Conservation (phyloP, 139 green algal species). For the Spirogloea muscicola region DNA sequence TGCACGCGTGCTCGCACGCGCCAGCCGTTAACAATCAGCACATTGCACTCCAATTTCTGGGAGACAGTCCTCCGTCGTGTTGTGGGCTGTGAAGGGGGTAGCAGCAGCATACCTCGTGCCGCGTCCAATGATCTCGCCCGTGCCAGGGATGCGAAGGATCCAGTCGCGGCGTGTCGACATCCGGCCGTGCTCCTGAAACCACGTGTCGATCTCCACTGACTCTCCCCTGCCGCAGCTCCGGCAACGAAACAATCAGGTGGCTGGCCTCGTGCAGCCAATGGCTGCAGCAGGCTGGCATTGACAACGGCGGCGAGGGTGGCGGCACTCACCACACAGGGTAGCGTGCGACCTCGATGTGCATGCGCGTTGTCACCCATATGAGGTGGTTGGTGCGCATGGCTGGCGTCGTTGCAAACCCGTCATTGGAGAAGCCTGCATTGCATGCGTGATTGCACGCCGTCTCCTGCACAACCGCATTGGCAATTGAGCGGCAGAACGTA, state of each 20-base stretch:
- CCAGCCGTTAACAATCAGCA: too few species aligned
- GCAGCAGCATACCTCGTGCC: slow-evolving; percentile 83
- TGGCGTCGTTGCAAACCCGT: slow-evolving; percentile 32
- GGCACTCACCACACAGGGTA: slow-evolving; percentile 81
- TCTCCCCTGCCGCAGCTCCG: slow-evolving; percentile 71
- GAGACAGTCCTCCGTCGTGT: too few species aligned
- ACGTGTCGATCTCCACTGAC: slow-evolving; percentile 76
- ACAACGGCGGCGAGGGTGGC: too few species aligned
- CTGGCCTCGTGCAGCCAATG: too few species aligned
- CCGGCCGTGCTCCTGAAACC: slow-evolving; percentile 76
- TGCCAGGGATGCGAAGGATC: slow-evolving; percentile 59
- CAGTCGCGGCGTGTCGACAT: slow-evolving; percentile 78
- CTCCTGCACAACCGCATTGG: too few species aligned
- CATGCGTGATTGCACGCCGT: slow-evolving; percentile 31
- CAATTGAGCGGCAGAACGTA: too few species aligned
- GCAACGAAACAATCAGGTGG: too few species aligned
- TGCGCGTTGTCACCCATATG: slow-evolving; percentile 70
- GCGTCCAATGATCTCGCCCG: slow-evolving; percentile 62
- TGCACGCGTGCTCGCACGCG: slow-evolving; percentile 49
- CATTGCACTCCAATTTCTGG: too few species aligned
- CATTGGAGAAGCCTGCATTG: slow-evolving; percentile 30
- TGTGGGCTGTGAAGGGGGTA: too few species aligned
- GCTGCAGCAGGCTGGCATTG: too few species aligned
- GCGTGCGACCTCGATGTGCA: slow-evolving; percentile 83
- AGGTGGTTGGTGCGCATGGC: slow-evolving; percentile 20